Conservation (phyloP, 2,329 filamentous ascomycete species). For the Epichloe aotearoae region DNA sequence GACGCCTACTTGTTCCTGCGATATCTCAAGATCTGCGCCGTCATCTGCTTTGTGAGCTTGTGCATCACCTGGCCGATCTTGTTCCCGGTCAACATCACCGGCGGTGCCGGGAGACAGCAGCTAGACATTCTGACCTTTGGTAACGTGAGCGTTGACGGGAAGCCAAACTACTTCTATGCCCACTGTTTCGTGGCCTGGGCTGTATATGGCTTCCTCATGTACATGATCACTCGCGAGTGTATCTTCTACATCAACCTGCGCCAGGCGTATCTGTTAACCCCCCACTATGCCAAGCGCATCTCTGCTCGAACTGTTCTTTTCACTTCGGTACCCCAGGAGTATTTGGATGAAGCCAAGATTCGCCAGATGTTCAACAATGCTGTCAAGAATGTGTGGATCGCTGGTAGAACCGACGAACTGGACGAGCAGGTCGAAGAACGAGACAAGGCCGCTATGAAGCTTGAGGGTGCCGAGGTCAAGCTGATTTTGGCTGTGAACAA, state of each 20-base stretch:
- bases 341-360: conserved; percentile 60
- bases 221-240: conserved; percentile 76
- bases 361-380: conserved; percentile 64
- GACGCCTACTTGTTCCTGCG: conserved; percentile 83
- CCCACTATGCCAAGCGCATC: conserved; percentile 67
- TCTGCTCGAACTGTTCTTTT: conserved; percentile 92
- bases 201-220: conserved; percentile 80
- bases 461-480: conserved; percentile 73
- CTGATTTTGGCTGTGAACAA: conserved; percentile 52
- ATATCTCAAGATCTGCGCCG: conserved; percentile 63
- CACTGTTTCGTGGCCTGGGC: conserved; percentile 71
- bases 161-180: conserved; percentile 59
- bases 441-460: conserved; percentile 58
- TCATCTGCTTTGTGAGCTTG: conserved; percentile 70
- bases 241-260: conserved; percentile 90
- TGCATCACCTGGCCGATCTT: conserved; percentile 77
- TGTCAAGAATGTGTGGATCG: conserved; percentile 75
- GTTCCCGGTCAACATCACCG: conserved; percentile 73
- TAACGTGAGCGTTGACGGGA: conserved; percentile 34
- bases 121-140: conserved; percentile 36
- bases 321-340: conserved; percentile 66
- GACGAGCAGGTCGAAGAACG: conserved; percentile 66
- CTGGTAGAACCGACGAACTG: conserved; percentile 59
- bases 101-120: conserved; percentile 49
- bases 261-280: conserved; percentile 84